Evolutionary conservation across 2,329 filamentous ascomycete species (phyloP).

Genomic region (Trichophyton mentagrophytes): DNA sequence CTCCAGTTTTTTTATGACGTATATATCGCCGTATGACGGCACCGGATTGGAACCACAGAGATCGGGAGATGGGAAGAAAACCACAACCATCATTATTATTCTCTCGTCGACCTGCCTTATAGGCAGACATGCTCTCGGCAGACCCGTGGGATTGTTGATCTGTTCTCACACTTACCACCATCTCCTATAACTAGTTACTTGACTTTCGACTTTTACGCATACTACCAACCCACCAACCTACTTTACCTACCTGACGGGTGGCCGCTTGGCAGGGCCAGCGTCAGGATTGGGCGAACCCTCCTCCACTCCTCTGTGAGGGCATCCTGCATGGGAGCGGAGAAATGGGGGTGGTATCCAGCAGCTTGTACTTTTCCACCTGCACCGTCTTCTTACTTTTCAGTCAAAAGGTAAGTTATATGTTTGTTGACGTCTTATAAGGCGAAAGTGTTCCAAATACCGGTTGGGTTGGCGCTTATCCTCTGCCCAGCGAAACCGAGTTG

Average conservation of each 20-base stretch:
- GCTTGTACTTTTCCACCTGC: not conserved
- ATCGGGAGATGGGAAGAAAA: not conserved
- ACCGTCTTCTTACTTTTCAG: not conserved
- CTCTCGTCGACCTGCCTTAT: not conserved
- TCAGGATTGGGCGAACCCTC: not conserved
- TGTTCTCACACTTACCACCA: no score
- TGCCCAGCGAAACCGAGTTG: not conserved
- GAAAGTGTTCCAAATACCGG: not conserved
- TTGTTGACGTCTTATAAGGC: not conserved
- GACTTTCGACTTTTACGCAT: not conserved
- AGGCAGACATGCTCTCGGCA: no score
- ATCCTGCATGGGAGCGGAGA: not conserved
- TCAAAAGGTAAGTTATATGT: not conserved
- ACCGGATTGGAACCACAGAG: not conserved
- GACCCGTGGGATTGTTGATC: no score
- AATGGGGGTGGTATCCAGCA: not conserved
- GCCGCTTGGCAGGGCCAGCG: not conserved
- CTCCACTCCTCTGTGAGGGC: no score
- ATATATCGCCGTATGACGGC: not conserved
- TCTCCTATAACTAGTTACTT: not conserved
- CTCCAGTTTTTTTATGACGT: not conserved
- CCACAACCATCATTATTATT: not conserved
- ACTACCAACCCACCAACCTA: not conserved
- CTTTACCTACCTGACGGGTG: not conserved
- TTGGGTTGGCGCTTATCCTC: not conserved